A percentile compares a stretch with the other conserved stretches of the same genome.
Conservation (phyloP, 2,329 filamentous ascomycete genomes). For the Beauveria bassiana region DNA sequence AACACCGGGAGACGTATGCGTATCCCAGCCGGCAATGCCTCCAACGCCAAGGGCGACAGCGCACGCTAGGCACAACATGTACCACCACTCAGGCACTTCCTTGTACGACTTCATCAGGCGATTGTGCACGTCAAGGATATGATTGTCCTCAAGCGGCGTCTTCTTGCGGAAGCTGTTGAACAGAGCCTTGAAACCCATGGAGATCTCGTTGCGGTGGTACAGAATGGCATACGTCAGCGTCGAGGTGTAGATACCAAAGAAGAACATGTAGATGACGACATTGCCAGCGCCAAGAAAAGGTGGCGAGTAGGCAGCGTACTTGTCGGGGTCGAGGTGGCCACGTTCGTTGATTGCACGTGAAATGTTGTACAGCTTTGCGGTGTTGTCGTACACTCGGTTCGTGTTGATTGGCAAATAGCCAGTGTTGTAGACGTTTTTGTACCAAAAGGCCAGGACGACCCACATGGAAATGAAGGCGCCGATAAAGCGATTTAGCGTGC, state of each 20-base stretch:
- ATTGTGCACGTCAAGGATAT: constrained; percentile 39
- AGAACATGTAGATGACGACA: constrained; percentile 45
- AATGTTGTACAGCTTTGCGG: constrained; percentile 39
- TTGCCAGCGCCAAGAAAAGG: constrained; percentile 43
- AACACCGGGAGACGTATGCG: constrained; percentile 42
- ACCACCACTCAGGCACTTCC: constrained; percentile 50
- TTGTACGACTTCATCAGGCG: constrained; percentile 39
- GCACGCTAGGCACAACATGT: constrained; percentile 32
- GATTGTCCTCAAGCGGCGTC: constrained; percentile 26
- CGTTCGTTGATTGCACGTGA: constrained; percentile 32
- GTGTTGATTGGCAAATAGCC: constrained; percentile 47
- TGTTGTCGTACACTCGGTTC: constrained; percentile 44
- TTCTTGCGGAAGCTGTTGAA: constrained; percentile 37
- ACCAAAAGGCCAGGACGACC: constrained; percentile 51
- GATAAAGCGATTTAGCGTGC: constrained; percentile 54
- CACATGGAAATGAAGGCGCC: constrained; percentile 48
- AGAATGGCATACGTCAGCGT: constrained; percentile 42
- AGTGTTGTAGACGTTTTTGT: constrained; percentile 49
- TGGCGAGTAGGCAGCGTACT: constrained; percentile 43
- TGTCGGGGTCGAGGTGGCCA: constrained; percentile 36
- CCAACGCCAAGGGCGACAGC: constrained; percentile 39
- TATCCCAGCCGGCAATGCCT: constrained; percentile 41
- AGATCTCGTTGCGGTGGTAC: constrained; percentile 45
- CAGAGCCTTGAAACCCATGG: constrained; percentile 40
- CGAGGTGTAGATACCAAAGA: constrained; percentile 47